Conservation (phyloP, 441 rosid genomes). For the Jatropha multifida region DNA sequence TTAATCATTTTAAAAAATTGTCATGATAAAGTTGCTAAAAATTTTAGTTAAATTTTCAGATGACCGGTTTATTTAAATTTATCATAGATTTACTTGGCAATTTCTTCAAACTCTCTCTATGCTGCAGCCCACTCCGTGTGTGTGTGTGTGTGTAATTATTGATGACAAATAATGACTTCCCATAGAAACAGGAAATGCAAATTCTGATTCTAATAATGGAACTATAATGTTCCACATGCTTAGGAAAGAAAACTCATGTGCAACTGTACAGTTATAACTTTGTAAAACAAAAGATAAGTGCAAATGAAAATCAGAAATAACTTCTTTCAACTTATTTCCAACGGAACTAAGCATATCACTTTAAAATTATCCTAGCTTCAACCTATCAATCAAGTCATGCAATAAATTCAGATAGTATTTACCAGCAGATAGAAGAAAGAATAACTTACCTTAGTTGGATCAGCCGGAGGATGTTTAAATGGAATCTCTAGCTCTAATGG, state of each 20-base stretch:
- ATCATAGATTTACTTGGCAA: background rate
- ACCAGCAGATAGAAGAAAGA: conserved; percentile 15
- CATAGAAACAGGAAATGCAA: background rate
- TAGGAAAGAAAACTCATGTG: background rate
- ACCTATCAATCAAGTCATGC: background rate
- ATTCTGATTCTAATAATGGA: background rate
- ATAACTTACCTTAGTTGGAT: conserved; percentile 59
- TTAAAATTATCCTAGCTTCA: background rate
- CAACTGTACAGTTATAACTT: background rate
- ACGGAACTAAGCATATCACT: conserved; percentile 2
- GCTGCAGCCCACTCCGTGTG: background rate
- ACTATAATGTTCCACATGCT: background rate
- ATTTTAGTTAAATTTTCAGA: background rate
- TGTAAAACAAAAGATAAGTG: background rate
- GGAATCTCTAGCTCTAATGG: conserved; percentile 91
- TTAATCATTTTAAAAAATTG: background rate
- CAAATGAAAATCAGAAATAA: background rate
- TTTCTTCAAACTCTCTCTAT: background rate
- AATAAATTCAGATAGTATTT: background rate
- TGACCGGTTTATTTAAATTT: background rate
- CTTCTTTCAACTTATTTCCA: background rate
- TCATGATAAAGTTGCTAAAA: background rate
- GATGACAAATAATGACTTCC: background rate
- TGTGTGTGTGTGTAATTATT: background rate
- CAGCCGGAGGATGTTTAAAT: conserved; percentile 77